Base-by-base conservation (phyloP, 2,329 filamentous ascomycete genomes). In the Xylariaceae sp. region DNA sequence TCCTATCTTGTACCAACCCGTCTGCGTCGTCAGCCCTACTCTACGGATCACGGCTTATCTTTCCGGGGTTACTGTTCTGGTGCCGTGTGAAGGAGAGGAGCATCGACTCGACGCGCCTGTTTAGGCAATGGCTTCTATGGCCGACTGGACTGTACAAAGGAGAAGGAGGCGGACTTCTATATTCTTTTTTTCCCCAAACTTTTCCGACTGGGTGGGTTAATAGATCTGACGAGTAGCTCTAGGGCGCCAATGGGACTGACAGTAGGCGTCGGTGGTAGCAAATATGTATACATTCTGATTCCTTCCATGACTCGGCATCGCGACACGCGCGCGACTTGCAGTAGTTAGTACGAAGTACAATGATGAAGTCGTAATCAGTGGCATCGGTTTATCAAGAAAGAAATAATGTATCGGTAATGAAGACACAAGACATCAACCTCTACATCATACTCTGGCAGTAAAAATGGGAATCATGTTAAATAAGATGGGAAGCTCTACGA, bases 1-100 rank as follows among this genome's bases (percentile, higher is more conserved):
- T 67, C 60, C 61, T 11, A 51, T 67, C 59, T 64, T 70, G 68
- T 72, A 69, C 65, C 65, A 71, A 68, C 65, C 50, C 52, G 15
- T 53, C 56, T 67, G 57, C 58, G 55, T 30, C 23, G 23, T 55
- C 54, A 57, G 58, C 57, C 58, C 57, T 61, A 48, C 51, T 61
- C 57, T 17, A 45, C 23, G 49, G 48, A 49, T 23, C 41, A 34
- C 35, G 51, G 17, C 35, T 30, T 10, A 23, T 39, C 51, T 44
- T 30, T 37, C 15, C 45, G 34, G 51, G 41, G 53, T 44, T 30
- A 55, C 39, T 37, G 34, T 57, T 48, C 10, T 50, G 13, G 48
- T 37, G 39, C 45, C 44, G 13, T 39, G 48, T 48, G 15, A 51
- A 45, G 54, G 45, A 52, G 44, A 41, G 39, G 57, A 15, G 51